phyloP scores from a whole-genome alignment of 495 filamentous ascomycete species.

The Cetradonia linearis region DNA sequence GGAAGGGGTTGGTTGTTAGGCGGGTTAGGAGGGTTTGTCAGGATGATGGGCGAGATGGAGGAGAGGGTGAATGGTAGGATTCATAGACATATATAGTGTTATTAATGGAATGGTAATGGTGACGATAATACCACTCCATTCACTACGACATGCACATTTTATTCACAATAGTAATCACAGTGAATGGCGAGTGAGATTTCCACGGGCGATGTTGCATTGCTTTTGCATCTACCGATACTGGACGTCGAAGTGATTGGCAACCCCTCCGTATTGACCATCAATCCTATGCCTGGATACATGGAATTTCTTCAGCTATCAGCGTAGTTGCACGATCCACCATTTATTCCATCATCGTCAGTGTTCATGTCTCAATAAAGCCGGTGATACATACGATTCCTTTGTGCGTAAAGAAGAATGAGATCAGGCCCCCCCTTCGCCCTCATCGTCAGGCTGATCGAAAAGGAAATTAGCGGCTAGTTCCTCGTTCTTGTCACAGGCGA shows the following conservation, averaged over 20 bases:
- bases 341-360: background rate
- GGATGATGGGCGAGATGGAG: background rate
- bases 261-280: background rate
- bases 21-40: constrained; percentile 40
- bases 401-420: background rate
- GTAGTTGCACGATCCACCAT: background rate
- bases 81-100: background rate
- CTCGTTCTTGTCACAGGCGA: constrained; percentile 98
- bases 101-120: background rate
- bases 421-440: constrained; percentile 42
- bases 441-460: constrained; percentile 92
- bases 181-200: no score
- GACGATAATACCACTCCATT: background rate
- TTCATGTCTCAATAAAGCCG: background rate
- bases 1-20: constrained; percentile 74
- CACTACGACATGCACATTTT: background rate
- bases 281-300: constrained; percentile 1
- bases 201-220: background rate
- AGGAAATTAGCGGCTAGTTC: constrained; percentile 95
- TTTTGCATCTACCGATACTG: background rate
- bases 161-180: background rate
- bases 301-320: background rate
- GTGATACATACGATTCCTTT: background rate
- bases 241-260: background rate
- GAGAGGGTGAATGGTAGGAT: background rate